Evolutionary conservation across 805 yeast species (phyloP).

Genomic region (Saccharomycopsis selenospora): DNA sequence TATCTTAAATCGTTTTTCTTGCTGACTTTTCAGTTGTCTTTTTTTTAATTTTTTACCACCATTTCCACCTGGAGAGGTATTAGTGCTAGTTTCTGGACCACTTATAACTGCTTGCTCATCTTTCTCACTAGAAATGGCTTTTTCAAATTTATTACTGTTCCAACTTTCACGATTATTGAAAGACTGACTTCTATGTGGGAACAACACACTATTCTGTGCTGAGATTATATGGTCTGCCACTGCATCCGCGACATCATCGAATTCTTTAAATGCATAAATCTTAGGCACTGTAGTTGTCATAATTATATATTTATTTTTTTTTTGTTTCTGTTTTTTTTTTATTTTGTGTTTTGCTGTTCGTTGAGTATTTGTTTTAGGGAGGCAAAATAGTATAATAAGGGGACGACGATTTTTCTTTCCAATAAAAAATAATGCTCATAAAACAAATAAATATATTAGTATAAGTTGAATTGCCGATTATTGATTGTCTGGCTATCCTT

Average conservation of each 20-base stretch:
- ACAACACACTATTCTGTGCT: slow-evolving; percentile 73
- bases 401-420: no score
- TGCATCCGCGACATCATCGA: slow-evolving; percentile 88
- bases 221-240: slow-evolving; percentile 91
- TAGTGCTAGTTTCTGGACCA: slow-evolving; percentile 7
- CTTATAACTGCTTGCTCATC: slow-evolving; percentile 29
- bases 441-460: not conserved
- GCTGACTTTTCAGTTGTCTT: slow-evolving; percentile 43
- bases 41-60: slow-evolving; percentile 10
- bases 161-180: slow-evolving; percentile 22
- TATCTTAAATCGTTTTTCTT: slow-evolving; percentile 71
- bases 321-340: not conserved
- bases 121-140: slow-evolving; percentile 29
- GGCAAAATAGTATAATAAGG: not conserved
- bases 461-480: not conserved
- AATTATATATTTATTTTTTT: not conserved
- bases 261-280: slow-evolving; percentile 86
- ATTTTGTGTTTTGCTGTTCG: not conserved
- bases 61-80: slow-evolving; percentile 13
- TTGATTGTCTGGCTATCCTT: not conserved
- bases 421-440: no score
- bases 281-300: slow-evolving; percentile 95
- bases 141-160: slow-evolving; percentile 29
- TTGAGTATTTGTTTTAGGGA: not conserved
- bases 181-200: slow-evolving; percentile 7